Base-by-base conservation (phyloP, 352 stramenopile genomes). In the Pythium phragmitis region DNA sequence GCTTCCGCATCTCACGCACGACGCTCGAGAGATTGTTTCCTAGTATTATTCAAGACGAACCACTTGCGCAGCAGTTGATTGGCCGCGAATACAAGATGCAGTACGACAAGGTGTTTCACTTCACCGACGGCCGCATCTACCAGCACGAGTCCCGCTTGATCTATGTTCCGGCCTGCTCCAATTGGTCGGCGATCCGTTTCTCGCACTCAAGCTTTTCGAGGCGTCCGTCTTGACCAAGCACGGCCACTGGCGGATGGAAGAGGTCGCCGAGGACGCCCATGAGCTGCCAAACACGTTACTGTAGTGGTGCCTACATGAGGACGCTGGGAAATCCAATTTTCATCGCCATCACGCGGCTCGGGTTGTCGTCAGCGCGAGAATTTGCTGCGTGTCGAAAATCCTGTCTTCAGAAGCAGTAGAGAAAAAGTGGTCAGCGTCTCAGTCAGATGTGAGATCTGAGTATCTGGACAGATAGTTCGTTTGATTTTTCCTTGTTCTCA, bases 81-180 rank as follows among this genome's bases (percentile, higher is more conserved):
- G 81, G 79, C 34, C 79, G 82, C 34, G 72, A 81, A 58, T 88
- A 88, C 53, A 59, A 65, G 42, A 72, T 89, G 26, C 73, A 82
- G 59, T 88, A 90, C 68, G 77, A 88, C 63, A 90, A 88, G 55
- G 77, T 87, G 4, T 88, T 90, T 56, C 79, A 90, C 87, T 90
- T 51, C 13, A 26, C 41, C 6, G 51, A 68, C 42, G 72, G 74
- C 1, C 63, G 63, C 28, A 69, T 90, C 17, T 86, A 86, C 58
- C 79, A 88, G 63, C 77, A 88, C 58, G 79, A 88, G 36, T 76
- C 70, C 1, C 70, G 73, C 34, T 82, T 4, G 78, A 88, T 37
- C 76, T 88, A 12, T 82, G 72, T 43, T 71, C 65, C 37, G 71
- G 81, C 14, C 70, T 90, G 56, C 60, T 88, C n/a, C 30, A 75